These are phyloP conservation scores for Ophiosphaerella narmari DNA, from an alignment of 2,329 filamentous ascomycete species.

Conservation along the genomic window DNA sequence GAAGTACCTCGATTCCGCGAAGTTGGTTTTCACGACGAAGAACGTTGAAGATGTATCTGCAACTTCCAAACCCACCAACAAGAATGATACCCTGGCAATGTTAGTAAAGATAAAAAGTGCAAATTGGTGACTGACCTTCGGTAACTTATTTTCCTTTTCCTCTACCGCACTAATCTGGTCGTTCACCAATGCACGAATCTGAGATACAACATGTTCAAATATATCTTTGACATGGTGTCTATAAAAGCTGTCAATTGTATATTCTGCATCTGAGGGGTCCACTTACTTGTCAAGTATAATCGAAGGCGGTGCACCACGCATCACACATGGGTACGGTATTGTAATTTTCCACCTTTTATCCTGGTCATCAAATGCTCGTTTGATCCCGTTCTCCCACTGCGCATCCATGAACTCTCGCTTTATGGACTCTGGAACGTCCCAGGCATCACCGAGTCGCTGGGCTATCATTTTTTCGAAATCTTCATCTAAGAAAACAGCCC, in stretches of 20 bases:
- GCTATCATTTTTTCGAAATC: constrained; percentile 16
- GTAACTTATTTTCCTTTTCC: not conserved
- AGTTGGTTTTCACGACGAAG: constrained; percentile 4
- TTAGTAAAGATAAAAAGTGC: not conserved
- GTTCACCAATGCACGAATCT: constrained; percentile 9
- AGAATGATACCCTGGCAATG: constrained; percentile 8
- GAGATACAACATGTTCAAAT: constrained; percentile 7
- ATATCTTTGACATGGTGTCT: constrained; percentile 7
- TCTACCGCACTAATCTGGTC: constrained; percentile 4
- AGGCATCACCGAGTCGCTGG: constrained; percentile 10
- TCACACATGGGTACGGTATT: constrained; percentile 6
- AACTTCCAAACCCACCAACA: constrained; percentile 15
- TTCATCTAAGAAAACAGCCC: constrained; percentile 21
- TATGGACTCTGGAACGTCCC: constrained; percentile 9
- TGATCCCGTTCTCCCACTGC: constrained; percentile 29
- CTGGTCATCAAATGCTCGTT: constrained; percentile 18
- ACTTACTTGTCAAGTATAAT: constrained; percentile 8
- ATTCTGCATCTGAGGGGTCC: not conserved
- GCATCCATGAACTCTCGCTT: constrained; percentile 23
- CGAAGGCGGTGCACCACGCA: constrained; percentile 3
- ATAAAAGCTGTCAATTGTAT: not conserved
- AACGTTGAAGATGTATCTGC: constrained; percentile 12
- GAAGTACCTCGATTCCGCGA: constrained; percentile 11
- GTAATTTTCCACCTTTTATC: constrained; percentile 8
- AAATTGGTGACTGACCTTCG: not conserved